Base-by-base conservation (phyloP, 179 eudicot species). In the Dionaea muscipula region DNA sequence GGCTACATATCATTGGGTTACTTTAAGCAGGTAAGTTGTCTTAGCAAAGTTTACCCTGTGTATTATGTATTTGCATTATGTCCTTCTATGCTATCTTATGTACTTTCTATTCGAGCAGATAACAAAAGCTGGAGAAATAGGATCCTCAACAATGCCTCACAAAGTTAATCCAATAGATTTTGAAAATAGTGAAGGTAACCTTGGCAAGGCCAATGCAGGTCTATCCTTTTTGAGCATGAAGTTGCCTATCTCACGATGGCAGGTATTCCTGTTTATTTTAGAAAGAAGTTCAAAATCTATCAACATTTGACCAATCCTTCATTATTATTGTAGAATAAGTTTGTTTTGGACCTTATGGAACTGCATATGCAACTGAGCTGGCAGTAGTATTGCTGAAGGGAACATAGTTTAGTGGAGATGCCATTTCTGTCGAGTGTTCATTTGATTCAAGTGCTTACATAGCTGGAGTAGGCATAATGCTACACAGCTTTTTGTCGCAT, bases 121-220 rank as follows among this genome's bases (percentile, higher is more conserved):
- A 61, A 86, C 94, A 21, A 87, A 82, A 68, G 88, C 91, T 60
- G 95, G 94, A 40, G 98, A 91, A 75, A 74, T 90, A 63, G 98
- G 95, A 55, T 91, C 97, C 50, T 91, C 98, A 58, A 87, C 98
- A 56, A 91, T 91, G 95, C 98, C 95, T 37, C 95, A 91, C 75
- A 91, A 91, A 75, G 98, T 91, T 16, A 91, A 91, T 61, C 98
- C 95, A 28, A 91, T 91, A 51, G 95, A 91, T 67, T 91, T 86
- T 67, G 98, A 90, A 68, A 91, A 91, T 33, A 91, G 98, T 72
- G 98, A 91, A 71, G 98, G 98, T 62, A 90, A 90, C 70, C 93
- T 88, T 69, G 95, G 94, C 35, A 68, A 73, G 61, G 95, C 97
- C 39, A 84, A 90, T 80, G 94, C 74, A 38, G 73, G 68, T 46